Conservation (phyloP, 2,329 filamentous ascomycete species). For the Aspergillus neoniger region DNA sequence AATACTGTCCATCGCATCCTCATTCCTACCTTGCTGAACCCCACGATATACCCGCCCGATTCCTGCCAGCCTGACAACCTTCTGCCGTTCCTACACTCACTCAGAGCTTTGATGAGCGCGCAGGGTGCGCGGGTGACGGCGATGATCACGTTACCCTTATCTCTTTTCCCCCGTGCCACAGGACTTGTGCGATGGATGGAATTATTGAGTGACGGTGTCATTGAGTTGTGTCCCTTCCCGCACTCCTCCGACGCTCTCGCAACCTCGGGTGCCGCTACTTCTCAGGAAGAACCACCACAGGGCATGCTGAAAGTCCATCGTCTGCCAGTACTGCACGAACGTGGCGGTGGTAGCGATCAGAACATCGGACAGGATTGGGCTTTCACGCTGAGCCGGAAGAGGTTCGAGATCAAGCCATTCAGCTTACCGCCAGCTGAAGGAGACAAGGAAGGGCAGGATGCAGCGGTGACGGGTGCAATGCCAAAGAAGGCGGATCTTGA, state of each 20-base stretch:
- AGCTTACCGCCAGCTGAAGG: slow-evolving; percentile 84
- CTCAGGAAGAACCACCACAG: slow-evolving; percentile 74
- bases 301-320: slow-evolving; percentile 82
- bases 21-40: slow-evolving; percentile 82
- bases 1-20: slow-evolving; percentile 75
- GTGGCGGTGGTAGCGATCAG: slow-evolving; percentile 74
- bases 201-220: slow-evolving; percentile 76
- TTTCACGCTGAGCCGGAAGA: slow-evolving; percentile 82
- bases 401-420: slow-evolving; percentile 83
- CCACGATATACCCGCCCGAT: slow-evolving; percentile 74
- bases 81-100: slow-evolving; percentile 76
- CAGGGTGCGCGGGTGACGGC: slow-evolving; percentile 67
- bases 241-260: slow-evolving; percentile 56
- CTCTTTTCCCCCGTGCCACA: slow-evolving; percentile 73
- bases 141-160: slow-evolving; percentile 75
- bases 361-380: slow-evolving; percentile 81
- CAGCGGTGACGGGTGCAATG: slow-evolving; percentile 46
- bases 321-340: slow-evolving; percentile 82
- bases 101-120: slow-evolving; percentile 73
- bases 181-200: slow-evolving; percentile 86
- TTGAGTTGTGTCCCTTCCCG: slow-evolving; percentile 78
- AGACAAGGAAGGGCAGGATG: slow-evolving; percentile 64
- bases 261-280: slow-evolving; percentile 57
- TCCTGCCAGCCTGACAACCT: slow-evolving; percentile 71
- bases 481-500: slow-evolving; percentile 70